Percentiles rank a stretch among this genome's conserved stretches.
phyloP scores from a whole-genome alignment of 139 green algal genomes.

The Chlorella ohadii region DNA sequence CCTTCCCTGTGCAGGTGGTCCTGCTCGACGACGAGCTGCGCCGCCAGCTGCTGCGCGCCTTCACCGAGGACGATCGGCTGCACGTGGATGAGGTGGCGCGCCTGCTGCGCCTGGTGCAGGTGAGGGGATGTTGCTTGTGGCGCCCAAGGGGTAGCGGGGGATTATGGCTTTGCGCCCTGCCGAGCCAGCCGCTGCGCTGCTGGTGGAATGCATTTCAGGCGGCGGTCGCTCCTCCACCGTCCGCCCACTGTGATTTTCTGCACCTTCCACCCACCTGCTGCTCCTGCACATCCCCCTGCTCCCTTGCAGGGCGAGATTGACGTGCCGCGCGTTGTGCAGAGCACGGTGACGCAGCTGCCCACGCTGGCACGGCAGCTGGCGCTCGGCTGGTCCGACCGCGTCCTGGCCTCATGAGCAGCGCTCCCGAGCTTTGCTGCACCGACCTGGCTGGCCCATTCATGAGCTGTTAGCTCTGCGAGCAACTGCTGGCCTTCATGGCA shows the following conservation, averaged over 20 bases:
- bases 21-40: constrained; percentile 83
- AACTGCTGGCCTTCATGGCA: too few relatives aligned
- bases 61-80: constrained; percentile 96
- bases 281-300: too few relatives aligned
- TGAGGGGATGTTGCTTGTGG: not conserved
- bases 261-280: not conserved
- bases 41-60: constrained; percentile 87
- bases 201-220: too few relatives aligned
- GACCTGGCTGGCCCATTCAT: too few relatives aligned
- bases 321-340: constrained; percentile 42
- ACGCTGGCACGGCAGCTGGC: constrained; percentile 57
- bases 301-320: constrained; percentile 49
- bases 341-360: constrained; percentile 51
- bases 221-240: too few relatives aligned
- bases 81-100: constrained; percentile 81
- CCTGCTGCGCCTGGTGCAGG: constrained; percentile 68
- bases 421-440: too few relatives aligned
- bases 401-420: constrained; percentile 50
- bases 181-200: too few relatives aligned
- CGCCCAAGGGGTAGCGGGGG: too few relatives aligned
- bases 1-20: constrained; percentile 58
- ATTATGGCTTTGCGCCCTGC: too few relatives aligned
- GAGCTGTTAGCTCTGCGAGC: too few relatives aligned
- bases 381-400: constrained; percentile 63
- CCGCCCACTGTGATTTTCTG: too few relatives aligned